Percentiles rank a stretch among this genome's conserved stretches.
These are phyloP conservation scores for Clarkia xantiana DNA, from an alignment of 345 rosid species.

Conservation along the genomic window DNA sequence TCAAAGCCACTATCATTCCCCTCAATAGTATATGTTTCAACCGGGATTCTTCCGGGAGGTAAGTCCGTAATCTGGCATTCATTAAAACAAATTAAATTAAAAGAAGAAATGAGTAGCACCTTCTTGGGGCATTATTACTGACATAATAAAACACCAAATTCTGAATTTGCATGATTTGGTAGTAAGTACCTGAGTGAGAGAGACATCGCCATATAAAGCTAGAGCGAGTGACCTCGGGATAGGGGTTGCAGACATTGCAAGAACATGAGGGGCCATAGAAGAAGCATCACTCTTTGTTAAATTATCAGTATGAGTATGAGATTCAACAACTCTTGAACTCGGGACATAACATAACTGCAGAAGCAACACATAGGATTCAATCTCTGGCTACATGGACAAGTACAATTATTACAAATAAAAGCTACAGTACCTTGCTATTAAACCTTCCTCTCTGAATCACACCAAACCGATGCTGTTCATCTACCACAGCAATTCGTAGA, in stretches of 20 bases:
- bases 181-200: conserved; percentile 57
- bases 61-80: conserved; percentile 67
- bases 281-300: conserved; percentile 30
- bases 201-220: conserved; percentile 84
- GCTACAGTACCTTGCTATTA: conserved; percentile 64
- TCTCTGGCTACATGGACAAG: not conserved
- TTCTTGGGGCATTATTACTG: too few relatives aligned
- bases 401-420: not conserved
- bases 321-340: conserved; percentile 27
- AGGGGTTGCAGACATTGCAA: conserved; percentile 94
- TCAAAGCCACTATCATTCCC: conserved; percentile 47
- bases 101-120: not conserved
- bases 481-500: conserved; percentile 89
- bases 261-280: conserved; percentile 90
- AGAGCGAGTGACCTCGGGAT: conserved; percentile 91
- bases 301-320: conserved; percentile 17
- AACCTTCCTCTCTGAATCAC: conserved; percentile 95
- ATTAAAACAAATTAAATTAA: conserved; percentile 3
- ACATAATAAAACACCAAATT: too few relatives aligned
- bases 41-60: conserved; percentile 90
- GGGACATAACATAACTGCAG: conserved; percentile 55
- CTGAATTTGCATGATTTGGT: too few relatives aligned
- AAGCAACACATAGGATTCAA: not conserved
- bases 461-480: conserved; percentile 97
- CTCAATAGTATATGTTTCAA: conserved; percentile 56